A percentile compares a stretch with the other conserved stretches of the same genome.
phyloP scores from a whole-genome alignment of 2,329 filamentous ascomycete species.

The Rhynchosporium agropyri region DNA sequence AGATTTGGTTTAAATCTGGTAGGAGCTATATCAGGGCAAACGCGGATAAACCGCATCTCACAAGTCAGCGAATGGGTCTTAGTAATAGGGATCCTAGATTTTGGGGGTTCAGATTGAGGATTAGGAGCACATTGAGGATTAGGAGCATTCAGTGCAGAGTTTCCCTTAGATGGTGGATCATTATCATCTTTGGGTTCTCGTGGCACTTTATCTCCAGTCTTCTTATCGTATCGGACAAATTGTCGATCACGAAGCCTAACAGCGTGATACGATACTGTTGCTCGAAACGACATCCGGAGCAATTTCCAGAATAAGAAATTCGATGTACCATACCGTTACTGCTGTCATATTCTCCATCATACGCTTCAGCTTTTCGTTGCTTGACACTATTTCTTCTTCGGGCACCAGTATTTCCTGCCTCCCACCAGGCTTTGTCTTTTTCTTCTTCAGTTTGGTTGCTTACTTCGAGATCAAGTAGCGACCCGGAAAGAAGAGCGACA shows the following conservation, averaged over 20 bases:
- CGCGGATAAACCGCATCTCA: slow-evolving; percentile 44
- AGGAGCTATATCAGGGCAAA: slow-evolving; percentile 45
- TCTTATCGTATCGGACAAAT: slow-evolving; percentile 17
- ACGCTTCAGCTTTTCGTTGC: slow-evolving; percentile 58
- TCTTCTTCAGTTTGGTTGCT: slow-evolving; percentile 46
- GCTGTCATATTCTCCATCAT: slow-evolving; percentile 70
- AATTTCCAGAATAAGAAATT: slow-evolving; percentile 26
- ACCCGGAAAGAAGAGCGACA: slow-evolving; percentile 60
- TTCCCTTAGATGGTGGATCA: background rate
- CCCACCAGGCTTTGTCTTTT: slow-evolving; percentile 75
- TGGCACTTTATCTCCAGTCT: slow-evolving; percentile 21
- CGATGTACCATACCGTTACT: slow-evolving; percentile 51
- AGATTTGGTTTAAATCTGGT: slow-evolving; percentile 82
- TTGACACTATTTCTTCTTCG: slow-evolving; percentile 44
- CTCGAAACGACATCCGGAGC: slow-evolving; percentile 29
- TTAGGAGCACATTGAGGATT: background rate
- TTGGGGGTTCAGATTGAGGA: background rate
- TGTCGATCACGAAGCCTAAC: slow-evolving; percentile 13
- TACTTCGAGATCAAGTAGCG: slow-evolving; percentile 61
- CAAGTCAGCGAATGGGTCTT: slow-evolving; percentile 42
- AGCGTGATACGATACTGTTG: slow-evolving; percentile 20
- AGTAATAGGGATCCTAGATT: slow-evolving; percentile 3
- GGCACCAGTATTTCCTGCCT: slow-evolving; percentile 54
- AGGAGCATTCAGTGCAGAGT: background rate
- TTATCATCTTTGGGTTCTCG: background rate